Evolutionary conservation across 306 rosid genomes (phyloP), one percentile per base, ranked within the genome.

Genomic region (Prunus dulcis): DNA sequence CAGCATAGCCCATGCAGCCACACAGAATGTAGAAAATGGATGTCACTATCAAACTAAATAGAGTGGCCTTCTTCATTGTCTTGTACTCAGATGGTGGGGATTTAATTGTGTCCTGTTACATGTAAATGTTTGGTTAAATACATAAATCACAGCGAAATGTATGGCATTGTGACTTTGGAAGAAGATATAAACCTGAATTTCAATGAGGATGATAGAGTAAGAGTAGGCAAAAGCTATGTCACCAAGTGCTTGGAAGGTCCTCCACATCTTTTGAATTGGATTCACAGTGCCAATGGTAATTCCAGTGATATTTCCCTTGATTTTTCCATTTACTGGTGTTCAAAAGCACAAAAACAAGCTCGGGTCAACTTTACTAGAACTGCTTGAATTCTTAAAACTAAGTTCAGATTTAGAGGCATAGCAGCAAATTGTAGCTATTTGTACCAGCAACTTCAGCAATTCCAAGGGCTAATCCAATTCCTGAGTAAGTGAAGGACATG

Each of bases 201-300:
- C 97, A 10, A 93, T 84, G 20, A 91, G 93, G 85, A 91, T 87
- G 76, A 88, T 69, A 15, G 98, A 93, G 88, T 87, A 93, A 15
- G 97, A 93, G 81, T 88, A 91, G 12, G 98, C 98, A 79, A 93
- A 93, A 76, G 98, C 97, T 38, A 91, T 87, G 85, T 91, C 85
- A 46, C 98, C 97, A 75, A 91, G 89, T 72, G 98, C 93, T 87
- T 88, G 92, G 79, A 89, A 89, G 79, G 87, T 89, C 74, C 89
- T 83, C 97, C 98, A 91, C 32, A 86, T 76, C 75, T 93, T 93
- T 9, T 88, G 79, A 10, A 88, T 68, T 72, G 86, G 72, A 62
- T 96, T 88, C 56, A 91, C 93, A 58, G 82, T 9, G n/a, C 92
- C 93, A 28, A 86, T 60, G 49, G 71, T 80, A 52, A 93, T 47